phyloP scores from a whole-genome alignment of 2,329 filamentous ascomycete genomes.

The Neospermospora avenae region DNA sequence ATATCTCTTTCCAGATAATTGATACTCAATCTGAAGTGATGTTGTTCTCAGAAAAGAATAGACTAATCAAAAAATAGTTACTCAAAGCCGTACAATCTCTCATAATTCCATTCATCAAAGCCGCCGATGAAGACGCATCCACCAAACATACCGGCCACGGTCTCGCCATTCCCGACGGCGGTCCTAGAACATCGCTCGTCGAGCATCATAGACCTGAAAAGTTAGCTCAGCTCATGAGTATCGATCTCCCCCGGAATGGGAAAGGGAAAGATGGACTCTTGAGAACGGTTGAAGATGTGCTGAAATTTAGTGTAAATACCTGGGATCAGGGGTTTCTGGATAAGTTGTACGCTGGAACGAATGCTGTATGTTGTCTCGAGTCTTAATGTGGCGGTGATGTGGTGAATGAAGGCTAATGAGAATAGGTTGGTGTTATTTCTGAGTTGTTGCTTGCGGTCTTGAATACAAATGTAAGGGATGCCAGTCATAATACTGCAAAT shows the following conservation, averaged over 20 bases:
- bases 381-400: no score
- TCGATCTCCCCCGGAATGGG: conserved; percentile 57
- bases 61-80: conserved; percentile 55
- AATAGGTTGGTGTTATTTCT: conserved; percentile 71
- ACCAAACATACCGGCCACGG: conserved; percentile 52
- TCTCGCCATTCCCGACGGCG: conserved; percentile 38
- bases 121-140: conserved; percentile 63
- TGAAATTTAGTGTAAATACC: conserved; percentile 93
- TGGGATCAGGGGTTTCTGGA: conserved; percentile 97
- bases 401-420: neutral
- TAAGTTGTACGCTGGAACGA: conserved; percentile 90
- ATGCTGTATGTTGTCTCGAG: conserved; percentile 56
- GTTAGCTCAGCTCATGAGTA: conserved; percentile 51
- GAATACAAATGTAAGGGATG: conserved; percentile 74
- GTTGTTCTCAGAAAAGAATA: neutral
- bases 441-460: conserved; percentile 81
- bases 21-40: neutral
- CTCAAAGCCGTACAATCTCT: conserved; percentile 64
- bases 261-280: conserved; percentile 72
- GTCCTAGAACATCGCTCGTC: conserved; percentile 56
- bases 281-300: conserved; percentile 63
- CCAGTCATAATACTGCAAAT: conserved; percentile 3
- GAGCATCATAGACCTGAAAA: conserved; percentile 58
- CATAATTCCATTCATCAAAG: conserved; percentile 66
- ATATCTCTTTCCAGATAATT: neutral